Evolutionary conservation across 805 yeast genomes (phyloP), one percentile per base, ranked within the genome.

Genomic region (Kodamaea kaohsiungensis): DNA sequence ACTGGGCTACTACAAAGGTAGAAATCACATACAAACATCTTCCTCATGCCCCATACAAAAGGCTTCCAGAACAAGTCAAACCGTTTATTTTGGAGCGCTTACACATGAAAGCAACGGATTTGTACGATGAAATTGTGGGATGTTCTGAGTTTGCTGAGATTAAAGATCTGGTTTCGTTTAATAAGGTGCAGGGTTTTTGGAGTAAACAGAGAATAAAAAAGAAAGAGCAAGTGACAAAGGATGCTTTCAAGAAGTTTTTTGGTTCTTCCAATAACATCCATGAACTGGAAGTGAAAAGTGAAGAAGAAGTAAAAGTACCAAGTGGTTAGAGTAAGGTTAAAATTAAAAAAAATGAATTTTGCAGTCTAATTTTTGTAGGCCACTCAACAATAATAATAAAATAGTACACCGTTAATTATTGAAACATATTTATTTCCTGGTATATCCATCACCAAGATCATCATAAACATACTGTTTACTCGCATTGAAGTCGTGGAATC

Each of bases 111-210:
- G 65, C 63, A 3, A 43, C 49, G 27, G 62, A 59, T 18, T 51
- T 61, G 42, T 61, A 59, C 51, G 51, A 57, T 18, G 60, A 60
- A 25, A 58, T 61, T 19, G 27, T 61, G 18, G 51, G 47, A 3
- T 49, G 49, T 16, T 52, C 53, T 1, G 45, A 55, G 37, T 60
- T 61, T 48, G 40, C 38, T 17, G 57, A 56, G 17, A 52, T 60
- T 33, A 58, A 58, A 39, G 56, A 58, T 17, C 45, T 52, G 33
- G 56, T 61, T 35, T 55, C 50, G 37, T 59, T 59, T 50, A 55
- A 56, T 35, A 61, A 61, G 49, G 62, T 61, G 2, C 65, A 61
- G 53, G 55, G 63, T 17, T 61, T 42, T 49, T 61, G 64, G 63
- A 58, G 61, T n/a, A 58, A 59, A 38, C 60, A 54, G 48, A 43